Evolutionary conservation across 352 stramenopile genomes (phyloP).

Genomic region (Salisapilia sapeloensis): DNA sequence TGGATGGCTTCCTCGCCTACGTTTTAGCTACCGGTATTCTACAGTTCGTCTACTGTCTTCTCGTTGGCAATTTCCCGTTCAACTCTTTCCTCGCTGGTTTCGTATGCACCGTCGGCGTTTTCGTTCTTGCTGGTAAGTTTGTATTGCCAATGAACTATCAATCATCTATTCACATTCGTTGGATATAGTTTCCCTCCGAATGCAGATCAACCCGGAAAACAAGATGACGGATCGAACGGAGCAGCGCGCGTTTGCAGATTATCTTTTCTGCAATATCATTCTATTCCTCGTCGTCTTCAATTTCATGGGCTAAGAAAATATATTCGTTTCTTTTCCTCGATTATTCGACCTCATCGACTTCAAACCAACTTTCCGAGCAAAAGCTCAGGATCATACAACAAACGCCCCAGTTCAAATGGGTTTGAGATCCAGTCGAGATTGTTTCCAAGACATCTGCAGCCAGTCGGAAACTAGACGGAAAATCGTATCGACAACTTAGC

Average conservation of each 20-base stretch:
- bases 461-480: too few species aligned
- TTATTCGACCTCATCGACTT: neutral
- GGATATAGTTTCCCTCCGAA: conserved; percentile 63
- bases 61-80: conserved; percentile 85
- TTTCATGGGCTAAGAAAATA: conserved; percentile 77
- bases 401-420: too few species aligned
- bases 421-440: too few species aligned
- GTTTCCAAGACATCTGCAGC: too few species aligned
- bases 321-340: neutral
- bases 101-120: conserved; percentile 80
- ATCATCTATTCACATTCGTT: neutral
- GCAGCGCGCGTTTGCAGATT: conserved; percentile 81
- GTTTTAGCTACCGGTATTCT: conserved; percentile 74
- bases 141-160: conserved; percentile 1
- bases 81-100: conserved; percentile 87
- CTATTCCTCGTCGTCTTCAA: conserved; percentile 88
- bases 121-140: conserved; percentile 70
- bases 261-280: conserved; percentile 86
- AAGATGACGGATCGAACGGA: conserved; percentile 66
- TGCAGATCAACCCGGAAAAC: conserved; percentile 83
- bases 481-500: conserved; percentile 17
- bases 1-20: conserved; percentile 84
- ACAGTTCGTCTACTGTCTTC: conserved; percentile 84
- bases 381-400: conserved; percentile 40
- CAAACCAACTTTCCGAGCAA: conserved; percentile 39